Evolutionary conservation across 1,284 basidiomycete species (phyloP).

Genomic region (Athelia sp.): DNA sequence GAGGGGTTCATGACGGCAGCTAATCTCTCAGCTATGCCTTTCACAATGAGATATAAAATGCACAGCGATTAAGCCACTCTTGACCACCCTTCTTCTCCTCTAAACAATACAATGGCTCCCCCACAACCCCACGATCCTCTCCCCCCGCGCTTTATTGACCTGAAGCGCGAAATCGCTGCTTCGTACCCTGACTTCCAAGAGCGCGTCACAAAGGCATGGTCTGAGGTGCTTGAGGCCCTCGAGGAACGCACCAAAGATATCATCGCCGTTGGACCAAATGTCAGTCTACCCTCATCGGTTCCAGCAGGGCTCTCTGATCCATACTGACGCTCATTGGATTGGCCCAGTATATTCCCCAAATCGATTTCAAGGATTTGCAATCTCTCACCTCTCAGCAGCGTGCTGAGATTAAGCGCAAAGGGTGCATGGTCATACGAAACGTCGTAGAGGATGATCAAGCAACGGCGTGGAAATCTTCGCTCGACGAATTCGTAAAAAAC

Average conservation of each 20-base stretch:
- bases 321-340: neutral
- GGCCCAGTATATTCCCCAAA: constrained; percentile 55
- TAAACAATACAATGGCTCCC: neutral
- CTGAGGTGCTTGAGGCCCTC: constrained; percentile 48
- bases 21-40: too few relatives aligned
- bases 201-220: constrained; percentile 49
- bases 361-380: constrained; percentile 50
- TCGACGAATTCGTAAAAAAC: constrained; percentile 50
- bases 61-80: too few relatives aligned
- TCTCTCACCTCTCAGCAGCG: constrained; percentile 41
- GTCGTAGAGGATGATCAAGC: constrained; percentile 56
- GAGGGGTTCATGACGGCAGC: too few relatives aligned
- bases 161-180: constrained; percentile 52
- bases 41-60: too few relatives aligned
- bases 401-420: constrained; percentile 47
- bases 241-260: constrained; percentile 39
- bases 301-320: neutral
- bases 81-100: neutral
- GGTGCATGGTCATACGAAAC: constrained; percentile 57
- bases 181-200: constrained; percentile 48
- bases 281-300: constrained; percentile 21
- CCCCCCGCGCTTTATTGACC: constrained; percentile 41
- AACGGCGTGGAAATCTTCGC: constrained; percentile 46
- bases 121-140: neutral
- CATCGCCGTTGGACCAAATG: constrained; percentile 41